Conservation (phyloP, 1,284 basidiomycete species). For the Pascua sp. region DNA sequence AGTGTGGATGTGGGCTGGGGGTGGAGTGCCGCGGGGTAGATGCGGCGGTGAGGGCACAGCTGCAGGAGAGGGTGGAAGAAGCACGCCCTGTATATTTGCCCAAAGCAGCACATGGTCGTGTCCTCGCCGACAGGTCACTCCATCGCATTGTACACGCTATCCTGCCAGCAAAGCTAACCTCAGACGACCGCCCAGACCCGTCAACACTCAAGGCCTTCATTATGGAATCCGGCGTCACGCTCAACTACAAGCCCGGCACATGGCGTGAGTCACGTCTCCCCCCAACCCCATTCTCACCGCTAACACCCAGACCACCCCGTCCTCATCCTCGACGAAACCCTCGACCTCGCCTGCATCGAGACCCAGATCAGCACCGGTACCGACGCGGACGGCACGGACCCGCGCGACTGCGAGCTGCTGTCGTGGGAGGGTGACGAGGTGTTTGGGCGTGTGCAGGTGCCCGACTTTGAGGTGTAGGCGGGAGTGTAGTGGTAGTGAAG, state of each 20-base stretch:
- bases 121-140: no score
- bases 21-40: no score
- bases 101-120: no score
- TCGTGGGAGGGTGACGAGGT: constrained; percentile 28
- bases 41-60: no score
- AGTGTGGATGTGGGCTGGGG: background rate
- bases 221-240: constrained; percentile 61
- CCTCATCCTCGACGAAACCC: constrained; percentile 42
- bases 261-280: constrained; percentile 70
- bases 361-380: constrained; percentile 44
- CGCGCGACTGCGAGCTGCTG: constrained; percentile 46
- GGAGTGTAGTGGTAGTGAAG: no score
- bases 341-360: constrained; percentile 50
- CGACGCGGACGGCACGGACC: constrained; percentile 31
- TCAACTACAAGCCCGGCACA: constrained; percentile 73
- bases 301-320: constrained; percentile 43
- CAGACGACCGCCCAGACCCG: constrained; percentile 71
- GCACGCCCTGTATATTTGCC: background rate
- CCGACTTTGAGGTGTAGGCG: constrained; percentile 13
- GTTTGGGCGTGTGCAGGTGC: constrained; percentile 34
- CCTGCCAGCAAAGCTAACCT: background rate
- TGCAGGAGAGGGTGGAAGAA: no score
- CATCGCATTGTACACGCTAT: no score
- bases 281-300: background rate
- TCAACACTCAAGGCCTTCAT: constrained; percentile 52